Conservation (phyloP, 2,329 filamentous ascomycete species). For the Arthrobotrys sphaeroides region DNA sequence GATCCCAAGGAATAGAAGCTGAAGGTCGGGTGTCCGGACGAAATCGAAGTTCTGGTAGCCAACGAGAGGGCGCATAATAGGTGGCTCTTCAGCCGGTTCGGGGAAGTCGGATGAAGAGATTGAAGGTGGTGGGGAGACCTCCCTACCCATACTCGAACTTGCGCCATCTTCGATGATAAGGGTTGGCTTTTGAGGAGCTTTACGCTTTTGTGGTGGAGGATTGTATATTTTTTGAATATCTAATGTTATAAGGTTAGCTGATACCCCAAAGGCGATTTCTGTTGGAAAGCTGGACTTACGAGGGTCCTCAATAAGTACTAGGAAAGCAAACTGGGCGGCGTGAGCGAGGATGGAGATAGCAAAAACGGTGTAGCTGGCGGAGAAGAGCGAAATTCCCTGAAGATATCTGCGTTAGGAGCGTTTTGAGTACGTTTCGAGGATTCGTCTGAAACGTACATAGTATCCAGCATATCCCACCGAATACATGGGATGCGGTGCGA, state of each 20-base stretch:
- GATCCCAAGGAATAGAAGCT: conserved; percentile 63
- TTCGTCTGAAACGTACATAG: conserved; percentile 66
- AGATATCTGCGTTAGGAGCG: background rate
- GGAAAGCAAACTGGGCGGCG: conserved; percentile 90
- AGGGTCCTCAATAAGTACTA: conserved; percentile 90
- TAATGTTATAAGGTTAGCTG: background rate
- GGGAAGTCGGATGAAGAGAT: conserved; percentile 57
- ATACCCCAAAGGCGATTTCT: background rate
- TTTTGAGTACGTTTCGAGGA: background rate
- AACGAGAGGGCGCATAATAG: conserved; percentile 73
- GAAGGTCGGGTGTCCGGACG: conserved; percentile 39
- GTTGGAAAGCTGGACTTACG: conserved; percentile 60
- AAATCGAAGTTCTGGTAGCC: conserved; percentile 82
- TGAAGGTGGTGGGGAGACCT: conserved; percentile 55
- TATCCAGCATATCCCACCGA: conserved; percentile 97
- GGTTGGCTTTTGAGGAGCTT: conserved; percentile 58
- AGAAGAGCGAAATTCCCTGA: conserved; percentile 90
- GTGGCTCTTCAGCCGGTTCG: conserved; percentile 58
- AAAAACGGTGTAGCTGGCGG: conserved; percentile 94
- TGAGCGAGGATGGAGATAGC: conserved; percentile 97
- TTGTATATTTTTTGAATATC: conserved; percentile 98
- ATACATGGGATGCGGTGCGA: conserved; percentile 99
- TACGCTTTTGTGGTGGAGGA: conserved; percentile 77
- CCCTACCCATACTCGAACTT: conserved; percentile 58
- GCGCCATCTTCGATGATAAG: conserved; percentile 59